phyloP scores from a whole-genome alignment of 140 eudicot species.

The Bidens hawaiensis region DNA sequence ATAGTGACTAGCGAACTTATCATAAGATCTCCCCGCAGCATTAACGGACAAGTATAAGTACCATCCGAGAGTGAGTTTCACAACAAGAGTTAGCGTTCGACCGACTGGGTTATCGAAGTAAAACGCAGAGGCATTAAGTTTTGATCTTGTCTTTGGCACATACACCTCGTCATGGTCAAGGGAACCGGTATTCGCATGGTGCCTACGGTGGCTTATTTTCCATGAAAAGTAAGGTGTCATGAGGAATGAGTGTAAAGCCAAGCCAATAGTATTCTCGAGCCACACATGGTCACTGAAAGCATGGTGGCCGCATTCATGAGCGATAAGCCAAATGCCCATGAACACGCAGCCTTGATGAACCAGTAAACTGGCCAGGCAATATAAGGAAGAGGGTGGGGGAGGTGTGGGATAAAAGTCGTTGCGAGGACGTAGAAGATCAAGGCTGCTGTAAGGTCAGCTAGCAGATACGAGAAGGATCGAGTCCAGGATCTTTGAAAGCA shows the following conservation, averaged over 20 bases:
- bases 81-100: constrained; percentile 33
- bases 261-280: constrained; percentile 62
- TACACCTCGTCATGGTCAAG: too few relatives aligned
- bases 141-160: too few relatives aligned
- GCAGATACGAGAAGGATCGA: constrained; percentile 54
- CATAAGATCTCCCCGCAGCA: constrained; percentile 57
- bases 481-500: constrained; percentile 58
- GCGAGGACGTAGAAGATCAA: constrained; percentile 50
- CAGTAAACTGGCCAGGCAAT: constrained; percentile 70
- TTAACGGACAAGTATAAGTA: constrained; percentile 50
- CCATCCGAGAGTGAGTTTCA: constrained; percentile 51
- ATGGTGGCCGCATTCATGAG: constrained; percentile 84
- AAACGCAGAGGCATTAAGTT: constrained; percentile 8
- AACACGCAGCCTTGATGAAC: constrained; percentile 56
- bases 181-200: too few relatives aligned
- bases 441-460: constrained; percentile 41
- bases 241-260: too few relatives aligned
- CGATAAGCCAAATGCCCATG: constrained; percentile 66
- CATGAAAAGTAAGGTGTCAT: too few relatives aligned
- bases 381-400: constrained; percentile 45
- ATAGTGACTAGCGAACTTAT: constrained; percentile 53
- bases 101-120: constrained; percentile 50
- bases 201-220: too few relatives aligned
- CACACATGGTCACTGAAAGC: constrained; percentile 59
- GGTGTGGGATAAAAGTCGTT: constrained; percentile 41